phyloP scores from a whole-genome alignment of 1,284 basidiomycete genomes.

The Heliocybe sulcata region DNA sequence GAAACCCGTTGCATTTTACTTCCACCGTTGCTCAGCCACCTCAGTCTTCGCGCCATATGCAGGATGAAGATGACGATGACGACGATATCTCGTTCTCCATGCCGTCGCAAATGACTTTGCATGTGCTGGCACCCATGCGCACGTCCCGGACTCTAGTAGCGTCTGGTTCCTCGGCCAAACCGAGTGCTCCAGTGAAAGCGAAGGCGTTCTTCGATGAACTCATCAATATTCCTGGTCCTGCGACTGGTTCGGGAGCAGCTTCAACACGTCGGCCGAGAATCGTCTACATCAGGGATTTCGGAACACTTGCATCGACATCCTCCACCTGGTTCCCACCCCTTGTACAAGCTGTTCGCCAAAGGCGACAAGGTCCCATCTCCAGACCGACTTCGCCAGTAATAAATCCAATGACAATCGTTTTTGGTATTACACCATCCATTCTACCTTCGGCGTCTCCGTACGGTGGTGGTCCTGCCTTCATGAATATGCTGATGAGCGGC shows the following conservation, averaged over 20 bases:
- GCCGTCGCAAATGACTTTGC: constrained; percentile 51
- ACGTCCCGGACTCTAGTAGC: constrained; percentile 19
- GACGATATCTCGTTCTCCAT: constrained; percentile 22
- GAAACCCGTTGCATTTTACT: constrained; percentile 66
- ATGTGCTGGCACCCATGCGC: constrained; percentile 37
- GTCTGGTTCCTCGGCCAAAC: constrained; percentile 19
- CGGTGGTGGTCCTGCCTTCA: neutral
- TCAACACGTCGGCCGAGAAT: constrained; percentile 51
- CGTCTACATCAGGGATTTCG: constrained; percentile 77
- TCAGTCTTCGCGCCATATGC: constrained; percentile 18
- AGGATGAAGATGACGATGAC: constrained; percentile 44
- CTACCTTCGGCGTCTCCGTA: constrained; percentile 31
- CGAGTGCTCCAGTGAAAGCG: constrained; percentile 42
- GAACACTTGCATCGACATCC: constrained; percentile 65
- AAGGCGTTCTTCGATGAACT: constrained; percentile 70
- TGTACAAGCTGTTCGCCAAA: constrained; percentile 65
- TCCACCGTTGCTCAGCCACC: constrained; percentile 24
- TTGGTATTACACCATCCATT: constrained; percentile 75
- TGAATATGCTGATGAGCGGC: constrained; percentile 28
- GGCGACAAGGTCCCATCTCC: constrained; percentile 55
- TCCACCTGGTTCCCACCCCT: constrained; percentile 77
- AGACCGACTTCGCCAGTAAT: constrained; percentile 47
- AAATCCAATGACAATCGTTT: constrained; percentile 73
- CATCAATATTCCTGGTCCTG: constrained; percentile 49
- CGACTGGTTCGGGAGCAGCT: constrained; percentile 16